Base-by-base conservation (phyloP, 768 basidiomycete genomes). In the Tricholoma terreum region DNA sequence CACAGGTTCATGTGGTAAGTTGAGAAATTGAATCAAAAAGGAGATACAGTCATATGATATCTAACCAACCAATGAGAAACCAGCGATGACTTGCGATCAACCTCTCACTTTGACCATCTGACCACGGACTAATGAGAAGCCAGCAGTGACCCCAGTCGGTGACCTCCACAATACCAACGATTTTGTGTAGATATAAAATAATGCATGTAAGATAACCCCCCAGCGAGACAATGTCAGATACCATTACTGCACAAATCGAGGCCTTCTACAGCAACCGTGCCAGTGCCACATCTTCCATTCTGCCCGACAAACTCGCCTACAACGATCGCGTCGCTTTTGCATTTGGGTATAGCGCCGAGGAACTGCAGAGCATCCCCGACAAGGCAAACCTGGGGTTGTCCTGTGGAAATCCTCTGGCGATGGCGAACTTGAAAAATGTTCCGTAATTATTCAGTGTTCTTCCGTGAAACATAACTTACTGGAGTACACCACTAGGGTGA, bases 371-470 rank as follows among this genome's bases (percentile, higher is more conserved):
- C 3, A 65, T 83, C 31, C 79, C 83, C 10, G 66, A 62, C 2
- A 72, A 73, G 9, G 68, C 83, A 1, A 69, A 82, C 54, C 69
- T 84, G 66, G 83, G 83, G 14, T 62, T 83, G 17, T 73, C 80
- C 45, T 85, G 84, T 61, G 84, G 83, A 21, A 84, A 80, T 61
- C 83, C 83, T 1, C 70, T 80, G 1, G 76, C 71, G 7, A 60
- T 68, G 7, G 83, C 83, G 0, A 73, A 66, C 35, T 67, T 85
- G 52, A 79, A 76, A 65, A 68, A 77, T 63, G 84, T 80, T 52
- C 0, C 65, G 48, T n/a, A 6, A 52, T 11, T 42, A 8, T 55
- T 12, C 21, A 8, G 22, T 49, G 4, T 35, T 34, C 8, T 6
- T 49, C 15, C 9, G 24, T n/a, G 5, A 10, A 15, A 33, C 48